Base-by-base conservation (phyloP, 257 asterid genomes). In the Agastache rugosa region DNA sequence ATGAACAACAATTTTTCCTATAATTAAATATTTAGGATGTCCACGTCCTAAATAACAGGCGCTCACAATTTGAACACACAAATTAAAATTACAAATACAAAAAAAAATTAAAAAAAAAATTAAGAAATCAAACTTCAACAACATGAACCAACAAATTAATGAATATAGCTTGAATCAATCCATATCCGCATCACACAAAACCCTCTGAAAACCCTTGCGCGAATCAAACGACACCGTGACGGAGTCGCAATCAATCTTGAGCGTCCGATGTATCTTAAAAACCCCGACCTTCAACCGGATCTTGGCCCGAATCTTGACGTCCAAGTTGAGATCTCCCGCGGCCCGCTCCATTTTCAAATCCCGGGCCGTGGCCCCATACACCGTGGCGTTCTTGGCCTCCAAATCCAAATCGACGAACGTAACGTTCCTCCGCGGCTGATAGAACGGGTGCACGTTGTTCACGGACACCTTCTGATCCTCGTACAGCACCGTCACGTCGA, bases 201-300 rank as follows among this genome's bases (percentile, higher is more conserved):
- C 86, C 78, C 81, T 79, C 71, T 83, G 23, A 72, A 82, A 90
- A 7, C 69, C 81, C 86, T 70, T 78, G 1, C 83, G 77, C 31
- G 89, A 56, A 64, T 83, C 63, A 60, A 87, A 75, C 27, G 84
- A 84, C 54, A 83, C 87, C 75, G 77, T 69, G 5, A 81, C 22
- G 0, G 89, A 65, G 2, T 80, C 89, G 74, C 99, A 94, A 2
- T 50, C 8, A 11, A 87, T 77, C 92, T 81, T 86, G 25, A 92
- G 75, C 22, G 78, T 87, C 20, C 90, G 87, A 69, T 86, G 96
- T 16, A 79, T 73, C 73, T 90, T 92, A 44, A 86, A 78, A 4
- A 67, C 72, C 15, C 98, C 98, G 8, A 92, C 76, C 85, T 89
- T 90, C 37, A 87, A 62, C 83, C 98, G 79, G n/a, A 95, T 86